Evolutionary conservation across 1,284 basidiomycete genomes (phyloP).

Genomic region (Abortiporus biennis): DNA sequence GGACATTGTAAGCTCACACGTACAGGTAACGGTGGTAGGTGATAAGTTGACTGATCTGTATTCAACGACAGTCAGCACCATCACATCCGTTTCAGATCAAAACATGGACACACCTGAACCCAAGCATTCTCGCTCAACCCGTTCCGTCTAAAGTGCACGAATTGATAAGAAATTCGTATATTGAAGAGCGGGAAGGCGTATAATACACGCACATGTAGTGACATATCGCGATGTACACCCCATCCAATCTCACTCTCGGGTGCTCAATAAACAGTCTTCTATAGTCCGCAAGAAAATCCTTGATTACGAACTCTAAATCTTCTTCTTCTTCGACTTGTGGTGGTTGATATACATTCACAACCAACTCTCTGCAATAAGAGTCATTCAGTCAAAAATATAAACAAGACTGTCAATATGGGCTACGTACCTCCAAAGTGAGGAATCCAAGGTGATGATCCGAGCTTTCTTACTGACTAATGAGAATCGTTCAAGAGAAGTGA

Average conservation of each 20-base stretch:
- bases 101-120: constrained; percentile 58
- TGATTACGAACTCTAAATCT: constrained; percentile 38
- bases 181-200: too few relatives aligned
- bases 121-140: constrained; percentile 79
- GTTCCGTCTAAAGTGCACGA: constrained; percentile 44
- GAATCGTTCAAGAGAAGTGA: constrained; percentile 71
- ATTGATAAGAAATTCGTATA: constrained; percentile 7
- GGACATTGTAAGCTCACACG: constrained; percentile 20
- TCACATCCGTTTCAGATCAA: constrained; percentile 5
- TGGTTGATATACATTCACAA: constrained; percentile 56
- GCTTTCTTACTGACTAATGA: constrained; percentile 68
- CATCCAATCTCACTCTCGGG: constrained; percentile 78
- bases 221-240: constrained; percentile 86
- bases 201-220: constrained; percentile 65
- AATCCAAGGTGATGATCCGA: constrained; percentile 61
- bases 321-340: constrained; percentile 57
- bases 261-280: constrained; percentile 76
- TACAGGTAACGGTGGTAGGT: constrained; percentile 83
- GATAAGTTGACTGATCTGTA: constrained; percentile 65
- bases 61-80: not conserved
- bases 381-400: constrained; percentile 3
- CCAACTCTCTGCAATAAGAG: constrained; percentile 40
- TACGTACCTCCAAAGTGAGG: constrained; percentile 72
- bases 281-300: constrained; percentile 56
- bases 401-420: not conserved